Evolutionary conservation across 2,329 filamentous ascomycete genomes (phyloP), one percentile per base, ranked within the genome.

Genomic region (Kalaharituber pfeilii): DNA sequence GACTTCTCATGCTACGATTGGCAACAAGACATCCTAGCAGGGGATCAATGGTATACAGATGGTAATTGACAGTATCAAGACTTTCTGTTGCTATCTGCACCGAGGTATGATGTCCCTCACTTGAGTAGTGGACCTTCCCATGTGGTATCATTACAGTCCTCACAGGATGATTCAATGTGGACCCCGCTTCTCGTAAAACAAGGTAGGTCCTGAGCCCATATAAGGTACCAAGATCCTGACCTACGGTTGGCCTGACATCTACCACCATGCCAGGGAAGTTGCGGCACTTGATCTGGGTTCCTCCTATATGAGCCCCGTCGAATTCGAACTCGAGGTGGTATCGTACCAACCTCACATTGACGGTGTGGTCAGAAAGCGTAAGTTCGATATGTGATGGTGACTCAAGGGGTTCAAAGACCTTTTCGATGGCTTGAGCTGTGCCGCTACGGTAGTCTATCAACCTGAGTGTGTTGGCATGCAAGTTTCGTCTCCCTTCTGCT

Each of bases 231-330:
- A 78, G 60, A 1, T 62, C 60, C 57, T 78, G 76, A 13, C 3
- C 25, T 2, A 57, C 11, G 4, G 33, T 39, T 2, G 30, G 30
- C 42, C 42, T 13, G 4, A 57, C 11, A 56, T 78, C 74, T 2
- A 81, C 60, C 0, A 60, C 57, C 70, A 77, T 75, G 1, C 70
- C 73, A 0, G 68, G 67, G 56, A 73, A 75, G 53, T 79, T 56
- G 36, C 30, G 50, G 50, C 53, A 59, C 18, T 30, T 51, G 2
- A 58, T 13, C 4, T 20, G 5, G n/a, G n/a, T 22, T 22, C 42
- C 7, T 18, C 13, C 33, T 15, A 13, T 39, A 15, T 5, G 4
- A 18, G 13, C 13, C 15, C 2, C 42, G 24, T 47, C 22, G n/a
- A 47, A 25, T 11, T 3, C 42, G 25, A 47, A 47, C 13, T 47